These are phyloP conservation scores for Lathyrus aphaca DNA, from an alignment of 306 rosid genomes.

Conservation along the genomic window DNA sequence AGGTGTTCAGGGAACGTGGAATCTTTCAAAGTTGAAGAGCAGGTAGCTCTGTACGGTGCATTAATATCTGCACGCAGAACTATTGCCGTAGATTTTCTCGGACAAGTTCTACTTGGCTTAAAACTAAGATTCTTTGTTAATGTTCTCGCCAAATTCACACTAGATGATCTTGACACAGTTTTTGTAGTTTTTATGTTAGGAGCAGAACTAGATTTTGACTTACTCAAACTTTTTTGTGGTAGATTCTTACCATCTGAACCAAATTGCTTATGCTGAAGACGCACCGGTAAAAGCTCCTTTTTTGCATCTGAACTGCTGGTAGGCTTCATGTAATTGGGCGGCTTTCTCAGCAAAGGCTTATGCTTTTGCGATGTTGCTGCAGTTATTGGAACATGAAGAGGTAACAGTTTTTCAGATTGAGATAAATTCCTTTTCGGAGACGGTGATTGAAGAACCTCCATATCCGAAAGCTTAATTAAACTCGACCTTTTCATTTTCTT, in stretches of 20 bases:
- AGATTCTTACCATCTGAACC: slow-evolving; percentile 48
- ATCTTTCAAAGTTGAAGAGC: slow-evolving; percentile 82
- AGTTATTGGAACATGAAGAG: slow-evolving; percentile 41
- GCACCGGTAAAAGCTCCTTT: slow-evolving; percentile 52
- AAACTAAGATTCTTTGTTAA: slow-evolving; percentile 55
- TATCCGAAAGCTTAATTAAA: slow-evolving; percentile 57
- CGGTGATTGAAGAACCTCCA: slow-evolving; percentile 49
- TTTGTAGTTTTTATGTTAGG: slow-evolving; percentile 47
- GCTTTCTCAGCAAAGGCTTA: slow-evolving; percentile 41
- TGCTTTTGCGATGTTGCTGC: slow-evolving; percentile 44
- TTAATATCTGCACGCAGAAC: slow-evolving; percentile 47
- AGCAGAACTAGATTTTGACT: slow-evolving; percentile 36
- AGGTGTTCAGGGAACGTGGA: slow-evolving; percentile 56
- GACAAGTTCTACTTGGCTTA: slow-evolving; percentile 47
- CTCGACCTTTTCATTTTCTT: slow-evolving; percentile 64
- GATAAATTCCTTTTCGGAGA: slow-evolving; percentile 43
- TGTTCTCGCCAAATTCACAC: slow-evolving; percentile 53
- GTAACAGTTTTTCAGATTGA: slow-evolving; percentile 53
- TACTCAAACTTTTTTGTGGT: slow-evolving; percentile 36
- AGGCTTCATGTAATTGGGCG: slow-evolving; percentile 81
- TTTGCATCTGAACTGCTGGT: slow-evolving; percentile 74
- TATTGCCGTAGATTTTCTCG: slow-evolving; percentile 49
- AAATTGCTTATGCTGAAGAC: slow-evolving; percentile 44
- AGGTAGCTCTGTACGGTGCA: slow-evolving; percentile 57
- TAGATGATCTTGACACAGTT: slow-evolving; percentile 46